Base-by-base conservation (phyloP, 306 rosid species). In the Lathyrus aphaca region DNA sequence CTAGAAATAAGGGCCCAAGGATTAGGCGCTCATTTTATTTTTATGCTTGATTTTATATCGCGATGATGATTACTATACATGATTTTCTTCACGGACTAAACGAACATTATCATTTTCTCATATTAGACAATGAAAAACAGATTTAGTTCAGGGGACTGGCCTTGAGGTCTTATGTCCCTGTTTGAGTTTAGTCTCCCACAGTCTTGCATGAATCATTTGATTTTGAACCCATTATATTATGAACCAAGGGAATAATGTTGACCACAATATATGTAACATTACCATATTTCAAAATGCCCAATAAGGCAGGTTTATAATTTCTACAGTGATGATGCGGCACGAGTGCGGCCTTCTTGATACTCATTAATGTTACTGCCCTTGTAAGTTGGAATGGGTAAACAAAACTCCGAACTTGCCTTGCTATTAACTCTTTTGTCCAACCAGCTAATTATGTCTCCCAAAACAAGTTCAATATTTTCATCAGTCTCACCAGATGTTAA, bases 401-500 rank as follows among this genome's bases (percentile, higher is more conserved):
- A 64, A 5, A 75, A 50, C 14, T 77, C 83, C n/a, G 27, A 40
- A 14, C 21, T 25, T 35, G 54, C 40, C 2, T 25, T 45, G 13
- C 10, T 38, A 10, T 13, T 6, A 68, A 80, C 65, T 55, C 65
- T 89, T 61, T 76, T 77, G 39, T 82, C 87, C 1, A 90, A 81
- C 97, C 97, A 94, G 37, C 17, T 54, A 21, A 85, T 77, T 82
- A 94, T 82, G 82, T 94, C 96, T 1, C 74, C 6, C 68, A 88
- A 94, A 2, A 90, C 98, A 1, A 77, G 27, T 7, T 87, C 76
- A 0, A 90, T 64, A 70, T 94, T 91, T 60, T 82, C 88, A 37
- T 94, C 97, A 1, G 96, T 77, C 78, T 94, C 98, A 18, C 96
- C 96, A 0, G 87, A 69, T 8, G 97, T 86, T 56, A 94, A 46